phyloP scores from a whole-genome alignment of 2,329 filamentous ascomycete genomes.

The Colletotrichum eremochloae region DNA sequence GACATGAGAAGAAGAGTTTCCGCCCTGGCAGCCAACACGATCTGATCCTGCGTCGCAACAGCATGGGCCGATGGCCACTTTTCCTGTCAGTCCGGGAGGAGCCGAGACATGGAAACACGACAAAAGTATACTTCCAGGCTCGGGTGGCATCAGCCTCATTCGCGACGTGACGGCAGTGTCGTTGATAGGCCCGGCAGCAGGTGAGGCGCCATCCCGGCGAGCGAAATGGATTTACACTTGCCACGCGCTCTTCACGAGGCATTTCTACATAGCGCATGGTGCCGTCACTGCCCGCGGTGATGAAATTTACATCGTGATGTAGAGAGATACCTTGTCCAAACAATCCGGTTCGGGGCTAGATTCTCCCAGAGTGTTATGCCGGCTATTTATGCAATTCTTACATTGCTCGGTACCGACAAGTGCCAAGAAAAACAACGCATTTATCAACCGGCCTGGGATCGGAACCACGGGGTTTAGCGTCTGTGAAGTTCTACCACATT shows the following conservation, averaged over 20 bases:
- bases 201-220: constrained; percentile 16
- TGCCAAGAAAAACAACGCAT: neutral
- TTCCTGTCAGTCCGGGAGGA: constrained; percentile 33
- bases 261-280: neutral
- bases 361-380: neutral
- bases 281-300: neutral
- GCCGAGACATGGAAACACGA: constrained; percentile 5
- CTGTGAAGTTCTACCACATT: neutral
- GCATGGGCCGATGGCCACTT: constrained; percentile 30
- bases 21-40: constrained; percentile 26
- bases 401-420: neutral
- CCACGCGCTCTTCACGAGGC: neutral
- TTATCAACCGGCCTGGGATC: neutral
- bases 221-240: neutral
- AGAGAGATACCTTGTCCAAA: neutral
- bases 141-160: neutral
- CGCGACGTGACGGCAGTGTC: neutral
- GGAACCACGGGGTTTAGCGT: neutral
- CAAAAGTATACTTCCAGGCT: neutral
- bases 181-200: neutral
- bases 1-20: neutral
- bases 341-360: neutral
- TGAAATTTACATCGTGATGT: neutral
- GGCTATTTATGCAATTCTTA: neutral
- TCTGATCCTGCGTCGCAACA: constrained; percentile 26